Percentiles rank a stretch among this genome's conserved stretches.
Evolutionary conservation across 805 yeast species (phyloP).

Genomic region (Candida hungchunana): DNA sequence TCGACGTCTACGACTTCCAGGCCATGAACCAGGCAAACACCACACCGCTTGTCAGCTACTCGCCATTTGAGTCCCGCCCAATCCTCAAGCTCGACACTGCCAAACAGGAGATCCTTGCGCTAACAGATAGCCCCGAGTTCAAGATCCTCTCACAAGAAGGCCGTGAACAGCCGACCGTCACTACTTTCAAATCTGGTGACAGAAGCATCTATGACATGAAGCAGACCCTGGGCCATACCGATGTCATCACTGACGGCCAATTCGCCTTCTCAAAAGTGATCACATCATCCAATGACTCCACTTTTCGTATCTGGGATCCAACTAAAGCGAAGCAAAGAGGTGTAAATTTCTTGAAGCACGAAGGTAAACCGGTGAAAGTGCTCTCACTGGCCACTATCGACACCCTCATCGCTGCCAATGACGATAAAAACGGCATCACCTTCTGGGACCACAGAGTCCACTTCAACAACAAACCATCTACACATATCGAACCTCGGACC

Average conservation of each 20-base stretch:
- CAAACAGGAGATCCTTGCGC: slow-evolving; percentile 1
- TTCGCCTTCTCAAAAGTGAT: slow-evolving; percentile 15
- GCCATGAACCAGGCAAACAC: slow-evolving; percentile 26
- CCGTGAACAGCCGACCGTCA: slow-evolving; percentile 3
- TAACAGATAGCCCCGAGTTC: slow-evolving; percentile 18
- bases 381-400: slow-evolving; percentile 3
- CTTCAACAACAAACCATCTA: slow-evolving; percentile 2
- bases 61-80: slow-evolving; percentile 15
- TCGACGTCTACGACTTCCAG: slow-evolving; percentile 31
- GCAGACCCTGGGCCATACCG: slow-evolving; percentile 27
- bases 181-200: slow-evolving; percentile 23
- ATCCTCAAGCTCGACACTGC: slow-evolving; percentile 8
- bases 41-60: slow-evolving; percentile 10
- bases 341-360: slow-evolving; percentile 16
- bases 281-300: slow-evolving; percentile 25
- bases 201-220: slow-evolving; percentile 24
- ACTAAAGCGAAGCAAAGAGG: slow-evolving; percentile 13
- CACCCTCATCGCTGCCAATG: slow-evolving; percentile 9
- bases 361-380: slow-evolving; percentile 15
- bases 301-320: slow-evolving; percentile 27
- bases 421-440: slow-evolving; percentile 9
- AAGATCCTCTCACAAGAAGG: slow-evolving; percentile 17
- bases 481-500: background rate
- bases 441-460: slow-evolving; percentile 16
- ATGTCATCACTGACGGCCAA: slow-evolving; percentile 21